Evolutionary conservation across 2,329 filamentous ascomycete species (phyloP).

Genomic region (Chaetomiaceae sp.): DNA sequence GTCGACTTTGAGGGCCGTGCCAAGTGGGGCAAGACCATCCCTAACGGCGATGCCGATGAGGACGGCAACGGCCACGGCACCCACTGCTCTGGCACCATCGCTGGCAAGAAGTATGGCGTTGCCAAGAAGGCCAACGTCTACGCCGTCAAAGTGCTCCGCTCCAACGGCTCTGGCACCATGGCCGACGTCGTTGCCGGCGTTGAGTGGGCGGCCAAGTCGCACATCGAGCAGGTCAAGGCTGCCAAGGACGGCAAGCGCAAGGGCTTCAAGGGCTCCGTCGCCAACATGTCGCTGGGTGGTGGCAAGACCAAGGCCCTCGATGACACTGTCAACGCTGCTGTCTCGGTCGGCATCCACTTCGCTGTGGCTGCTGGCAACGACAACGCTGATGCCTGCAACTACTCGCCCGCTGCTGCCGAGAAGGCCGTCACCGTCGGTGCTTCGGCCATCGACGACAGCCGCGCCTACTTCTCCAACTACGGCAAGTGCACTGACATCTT

Average conservation of each 20-base stretch:
- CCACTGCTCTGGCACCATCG: constrained; percentile 97
- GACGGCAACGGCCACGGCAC: constrained; percentile 99
- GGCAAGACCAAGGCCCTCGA: constrained; percentile 94
- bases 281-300: constrained; percentile 99
- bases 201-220: constrained; percentile 82
- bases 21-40: constrained; percentile 95
- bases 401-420: constrained; percentile 89
- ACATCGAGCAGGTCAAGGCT: constrained; percentile 68
- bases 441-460: constrained; percentile 86
- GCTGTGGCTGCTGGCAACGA: constrained; percentile 98
- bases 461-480: constrained; percentile 99
- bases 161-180: constrained; percentile 97
- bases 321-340: constrained; percentile 87
- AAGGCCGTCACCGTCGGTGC: constrained; percentile 96
- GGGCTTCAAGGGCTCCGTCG: constrained; percentile 97
- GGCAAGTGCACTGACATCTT: constrained; percentile 99
- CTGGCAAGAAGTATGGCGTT: constrained; percentile 98
- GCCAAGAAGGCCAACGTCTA: constrained; percentile 98
- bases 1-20: constrained; percentile 97
- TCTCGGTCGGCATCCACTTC: constrained; percentile 90
- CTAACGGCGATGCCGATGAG: constrained; percentile 72
- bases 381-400: constrained; percentile 98
- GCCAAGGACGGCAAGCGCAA: constrained; percentile 87
- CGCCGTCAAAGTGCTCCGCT: constrained; percentile 96
- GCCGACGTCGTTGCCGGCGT: constrained; percentile 98